Percentiles rank a stretch among this genome's conserved stretches.
Conservation (phyloP, 495 filamentous ascomycete genomes). For the Annulohypoxylon stygium region DNA sequence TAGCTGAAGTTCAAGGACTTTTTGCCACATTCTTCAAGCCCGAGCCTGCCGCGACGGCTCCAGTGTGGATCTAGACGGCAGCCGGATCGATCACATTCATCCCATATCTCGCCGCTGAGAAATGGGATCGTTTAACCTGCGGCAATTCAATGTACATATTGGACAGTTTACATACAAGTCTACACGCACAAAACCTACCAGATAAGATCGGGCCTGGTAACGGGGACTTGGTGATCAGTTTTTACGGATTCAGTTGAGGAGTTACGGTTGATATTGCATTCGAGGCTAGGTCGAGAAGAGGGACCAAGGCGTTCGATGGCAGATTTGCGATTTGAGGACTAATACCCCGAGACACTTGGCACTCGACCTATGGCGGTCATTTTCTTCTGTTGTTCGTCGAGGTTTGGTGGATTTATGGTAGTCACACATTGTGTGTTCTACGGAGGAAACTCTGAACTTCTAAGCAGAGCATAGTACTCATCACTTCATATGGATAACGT, state of each 20-base stretch:
- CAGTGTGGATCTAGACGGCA: conserved; percentile 50
- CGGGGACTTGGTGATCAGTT: conserved; percentile 38
- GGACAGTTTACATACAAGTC: conserved; percentile 42
- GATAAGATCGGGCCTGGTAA: conserved; percentile 31
- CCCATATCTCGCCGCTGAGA: conserved; percentile 32
- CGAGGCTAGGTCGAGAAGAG: conserved; percentile 33
- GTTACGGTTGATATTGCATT: conserved; percentile 43
- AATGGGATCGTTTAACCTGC: conserved; percentile 11
- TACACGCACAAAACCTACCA: conserved; percentile 36
- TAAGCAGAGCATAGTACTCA: conserved; percentile 17
- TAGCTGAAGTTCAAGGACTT: conserved; percentile 80
- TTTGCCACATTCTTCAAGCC: conserved; percentile 61
- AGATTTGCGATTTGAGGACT: conserved; percentile 38
- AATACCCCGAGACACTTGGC: conserved; percentile 42
- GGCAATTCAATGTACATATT: conserved; percentile 54
- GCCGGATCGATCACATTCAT: neutral
- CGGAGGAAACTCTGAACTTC: conserved; percentile 28
- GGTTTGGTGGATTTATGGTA: conserved; percentile 7
- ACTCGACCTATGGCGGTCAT: conserved; percentile 38
- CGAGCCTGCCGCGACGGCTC: conserved; percentile 31
- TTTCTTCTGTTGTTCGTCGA: conserved; percentile 40
- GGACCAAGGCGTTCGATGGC: conserved; percentile 46
- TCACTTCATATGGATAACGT: conserved; percentile 34
- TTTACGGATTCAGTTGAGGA: conserved; percentile 41
- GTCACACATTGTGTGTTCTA: conserved; percentile 23